Evolutionary conservation across 495 filamentous ascomycete genomes (phyloP).

Genomic region (Hyaloscypha hepaticicola): DNA sequence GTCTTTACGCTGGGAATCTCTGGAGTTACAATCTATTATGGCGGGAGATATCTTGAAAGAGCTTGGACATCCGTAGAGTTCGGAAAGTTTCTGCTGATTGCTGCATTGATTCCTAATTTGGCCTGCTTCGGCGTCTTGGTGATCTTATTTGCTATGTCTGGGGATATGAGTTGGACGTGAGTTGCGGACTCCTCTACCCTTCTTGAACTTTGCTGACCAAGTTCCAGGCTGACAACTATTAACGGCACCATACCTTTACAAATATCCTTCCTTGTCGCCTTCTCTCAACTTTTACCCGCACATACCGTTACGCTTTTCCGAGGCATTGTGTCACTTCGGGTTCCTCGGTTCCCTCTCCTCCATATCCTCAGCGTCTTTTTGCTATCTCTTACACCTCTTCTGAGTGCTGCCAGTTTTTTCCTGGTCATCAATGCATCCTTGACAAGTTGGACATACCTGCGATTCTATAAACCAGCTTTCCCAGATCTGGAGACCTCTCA

Average conservation of each 20-base stretch:
- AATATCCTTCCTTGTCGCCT: slow-evolving; percentile 92
- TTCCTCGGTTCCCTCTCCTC: slow-evolving; percentile 85
- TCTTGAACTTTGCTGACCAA: slow-evolving; percentile 16
- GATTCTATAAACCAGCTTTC: slow-evolving; percentile 81
- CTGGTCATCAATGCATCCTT: slow-evolving; percentile 81
- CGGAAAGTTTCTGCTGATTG: slow-evolving; percentile 81
- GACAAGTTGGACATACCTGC: slow-evolving; percentile 91
- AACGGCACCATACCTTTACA: slow-evolving; percentile 87
- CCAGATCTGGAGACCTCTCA: slow-evolving; percentile 64
- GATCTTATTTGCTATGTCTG: slow-evolving; percentile 66
- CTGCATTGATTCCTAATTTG: slow-evolving; percentile 76
- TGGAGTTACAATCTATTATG: slow-evolving; percentile 82
- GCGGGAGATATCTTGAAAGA: slow-evolving; percentile 90
- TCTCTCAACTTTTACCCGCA: slow-evolving; percentile 96
- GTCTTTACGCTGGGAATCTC: slow-evolving; percentile 83
- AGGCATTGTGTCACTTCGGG: slow-evolving; percentile 82
- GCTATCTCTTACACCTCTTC: slow-evolving; percentile 73
- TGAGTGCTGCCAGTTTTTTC: slow-evolving; percentile 80
- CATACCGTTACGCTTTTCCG: slow-evolving; percentile 95
- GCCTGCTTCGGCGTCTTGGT: slow-evolving; percentile 71
- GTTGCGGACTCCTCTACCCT: slow-evolving; percentile 35
- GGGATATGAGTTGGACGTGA: slow-evolving; percentile 67
- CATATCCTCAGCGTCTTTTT: slow-evolving; percentile 76
- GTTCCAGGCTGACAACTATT: slow-evolving; percentile 66
- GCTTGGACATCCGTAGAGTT: slow-evolving; percentile 95